These are phyloP conservation scores for Metschnikowia continentalis DNA, from an alignment of 805 yeast species.

Conservation along the genomic window DNA sequence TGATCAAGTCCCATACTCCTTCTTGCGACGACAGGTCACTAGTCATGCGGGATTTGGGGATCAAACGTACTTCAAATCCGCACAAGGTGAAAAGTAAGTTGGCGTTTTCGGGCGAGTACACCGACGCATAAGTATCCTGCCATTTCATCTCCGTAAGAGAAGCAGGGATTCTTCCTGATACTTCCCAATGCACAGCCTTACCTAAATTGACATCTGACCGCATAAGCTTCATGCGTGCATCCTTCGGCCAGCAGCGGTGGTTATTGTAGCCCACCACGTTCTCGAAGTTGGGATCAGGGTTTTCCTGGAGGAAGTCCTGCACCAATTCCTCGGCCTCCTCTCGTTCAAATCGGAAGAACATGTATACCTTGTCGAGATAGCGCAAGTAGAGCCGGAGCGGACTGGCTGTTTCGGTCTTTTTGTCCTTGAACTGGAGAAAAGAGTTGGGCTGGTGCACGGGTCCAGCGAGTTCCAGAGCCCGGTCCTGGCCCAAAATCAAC, in stretches of 20 bases:
- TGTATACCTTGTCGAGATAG: constrained; percentile 75
- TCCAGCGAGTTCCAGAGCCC: constrained; percentile 88
- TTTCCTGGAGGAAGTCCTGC: constrained; percentile 71
- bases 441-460: constrained; percentile 65
- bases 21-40: constrained; percentile 59
- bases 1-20: constrained; percentile 86
- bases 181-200: constrained; percentile 88
- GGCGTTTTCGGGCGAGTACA: constrained; percentile 86
- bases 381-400: constrained; percentile 82
- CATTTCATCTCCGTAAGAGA: constrained; percentile 71
- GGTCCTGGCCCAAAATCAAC: constrained; percentile 74
- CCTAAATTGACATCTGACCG: constrained; percentile 91
- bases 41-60: constrained; percentile 64
- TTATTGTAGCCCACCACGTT: constrained; percentile 82
- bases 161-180: constrained; percentile 71
- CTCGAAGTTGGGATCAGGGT: constrained; percentile 91
- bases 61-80: constrained; percentile 89
- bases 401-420: constrained; percentile 55
- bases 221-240: constrained; percentile 84
- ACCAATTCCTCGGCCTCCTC: constrained; percentile 73
- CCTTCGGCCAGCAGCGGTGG: constrained; percentile 92
- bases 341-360: constrained; percentile 69
- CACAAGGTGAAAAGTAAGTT: constrained; percentile 85
- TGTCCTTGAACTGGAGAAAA: constrained; percentile 66
- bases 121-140: constrained; percentile 80